phyloP scores from a whole-genome alignment of 2,329 filamentous ascomycete species.

The Scedosporium apiospermum region DNA sequence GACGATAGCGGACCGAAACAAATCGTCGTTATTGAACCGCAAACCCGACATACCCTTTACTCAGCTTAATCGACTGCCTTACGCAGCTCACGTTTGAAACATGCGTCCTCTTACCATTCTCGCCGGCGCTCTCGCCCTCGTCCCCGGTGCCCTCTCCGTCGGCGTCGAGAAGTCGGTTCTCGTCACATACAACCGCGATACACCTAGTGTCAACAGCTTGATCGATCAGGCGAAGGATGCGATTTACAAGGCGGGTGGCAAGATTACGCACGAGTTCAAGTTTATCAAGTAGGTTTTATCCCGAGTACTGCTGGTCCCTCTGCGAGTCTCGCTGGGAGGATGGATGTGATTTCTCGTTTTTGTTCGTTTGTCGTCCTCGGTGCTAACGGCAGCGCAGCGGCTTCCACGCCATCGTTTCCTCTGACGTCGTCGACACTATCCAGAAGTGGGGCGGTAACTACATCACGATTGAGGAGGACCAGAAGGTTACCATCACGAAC shows the following conservation, averaged over 20 bases:
- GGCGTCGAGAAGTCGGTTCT: constrained; percentile 65
- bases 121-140: constrained; percentile 44
- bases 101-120: constrained; percentile 57
- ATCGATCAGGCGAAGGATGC: constrained; percentile 62
- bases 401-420: constrained; percentile 66
- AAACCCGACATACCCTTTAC: neutral
- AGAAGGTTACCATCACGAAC: constrained; percentile 44
- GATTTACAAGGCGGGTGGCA: constrained; percentile 59
- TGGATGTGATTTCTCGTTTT: neutral
- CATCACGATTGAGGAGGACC: constrained; percentile 63
- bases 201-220: constrained; percentile 54
- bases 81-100: constrained; percentile 15
- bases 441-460: constrained; percentile 47
- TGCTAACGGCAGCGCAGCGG: constrained; percentile 43
- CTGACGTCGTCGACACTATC: constrained; percentile 58
- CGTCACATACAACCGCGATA: constrained; percentile 64
- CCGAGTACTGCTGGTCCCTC: neutral
- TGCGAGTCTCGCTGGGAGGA: neutral
- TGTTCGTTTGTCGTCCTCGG: neutral
- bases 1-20: no score
- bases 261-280: constrained; percentile 70
- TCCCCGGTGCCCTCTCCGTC: constrained; percentile 51
- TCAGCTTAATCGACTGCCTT: neutral
- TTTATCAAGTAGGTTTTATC: constrained; percentile 50
- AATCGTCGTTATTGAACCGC: neutral